These are phyloP conservation scores for Cercophora scortea DNA, from an alignment of 495 filamentous ascomycete species.

Conservation along the genomic window DNA sequence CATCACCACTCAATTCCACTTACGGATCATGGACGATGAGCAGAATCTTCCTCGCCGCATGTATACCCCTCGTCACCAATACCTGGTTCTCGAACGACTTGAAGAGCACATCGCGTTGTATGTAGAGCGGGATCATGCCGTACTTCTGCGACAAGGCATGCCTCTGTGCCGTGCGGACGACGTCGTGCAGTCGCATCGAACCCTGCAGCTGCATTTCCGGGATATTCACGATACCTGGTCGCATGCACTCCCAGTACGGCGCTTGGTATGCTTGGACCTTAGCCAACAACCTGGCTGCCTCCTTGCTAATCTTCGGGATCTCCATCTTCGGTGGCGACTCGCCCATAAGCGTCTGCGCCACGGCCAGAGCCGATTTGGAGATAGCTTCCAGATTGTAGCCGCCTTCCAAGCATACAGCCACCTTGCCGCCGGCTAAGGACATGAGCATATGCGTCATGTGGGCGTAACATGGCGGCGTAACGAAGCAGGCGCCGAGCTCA, in stretches of 20 bases:
- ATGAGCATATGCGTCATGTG: conserved; percentile 99
- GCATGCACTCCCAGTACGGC: conserved; percentile 56
- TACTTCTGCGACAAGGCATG: conserved; percentile 59
- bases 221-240: conserved; percentile 39
- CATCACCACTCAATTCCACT: conserved; percentile 21
- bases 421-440: conserved; percentile 84
- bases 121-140: conserved; percentile 65
- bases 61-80: conserved; percentile 55
- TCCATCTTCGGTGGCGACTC: conserved; percentile 73
- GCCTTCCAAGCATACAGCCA: conserved; percentile 88
- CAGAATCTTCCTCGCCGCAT: conserved; percentile 44
- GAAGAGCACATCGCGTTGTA: conserved; percentile 62
- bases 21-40: conserved; percentile 79
- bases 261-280: conserved; percentile 46
- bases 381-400: conserved; percentile 94
- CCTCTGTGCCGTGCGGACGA: conserved; percentile 67
- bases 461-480: conserved; percentile 83
- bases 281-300: conserved; percentile 41
- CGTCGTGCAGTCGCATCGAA: conserved; percentile 45
- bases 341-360: conserved; percentile 88
- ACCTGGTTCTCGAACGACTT: conserved; percentile 85
- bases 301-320: conserved; percentile 38
- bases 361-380: conserved; percentile 81
- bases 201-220: conserved; percentile 27
- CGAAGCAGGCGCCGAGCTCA: conserved; percentile 83